Evolutionary conservation across 352 stramenopile genomes (phyloP).

Genomic region (Phytophthora brassicae): DNA sequence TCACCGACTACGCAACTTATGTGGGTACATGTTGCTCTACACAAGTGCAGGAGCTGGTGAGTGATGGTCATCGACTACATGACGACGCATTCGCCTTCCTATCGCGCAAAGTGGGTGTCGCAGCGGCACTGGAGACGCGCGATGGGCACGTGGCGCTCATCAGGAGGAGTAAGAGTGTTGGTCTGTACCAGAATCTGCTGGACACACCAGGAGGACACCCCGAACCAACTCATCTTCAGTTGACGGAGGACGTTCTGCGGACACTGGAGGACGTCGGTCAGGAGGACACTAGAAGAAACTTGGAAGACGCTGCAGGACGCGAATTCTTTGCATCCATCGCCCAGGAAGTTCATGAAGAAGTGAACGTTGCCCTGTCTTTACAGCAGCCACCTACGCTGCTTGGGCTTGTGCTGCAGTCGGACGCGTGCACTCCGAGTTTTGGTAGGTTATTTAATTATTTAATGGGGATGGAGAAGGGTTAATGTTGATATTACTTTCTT

Average conservation of each 20-base stretch:
- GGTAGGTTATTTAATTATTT: conserved; percentile 29
- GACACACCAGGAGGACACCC: conserved; percentile 83
- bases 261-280: conserved; percentile 18
- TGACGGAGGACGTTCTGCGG: conserved; percentile 36
- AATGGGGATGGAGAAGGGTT: background rate
- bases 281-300: background rate
- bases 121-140: conserved; percentile 60
- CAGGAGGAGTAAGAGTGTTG: conserved; percentile 60
- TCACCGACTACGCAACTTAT: conserved; percentile 81
- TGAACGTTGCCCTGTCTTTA: conserved; percentile 53
- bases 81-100: conserved; percentile 54
- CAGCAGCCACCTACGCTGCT: conserved; percentile 59
- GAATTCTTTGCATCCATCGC: conserved; percentile 77
- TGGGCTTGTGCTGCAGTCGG: conserved; percentile 66
- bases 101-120: conserved; percentile 81
- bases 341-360: conserved; percentile 77
- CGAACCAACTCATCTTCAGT: conserved; percentile 49
- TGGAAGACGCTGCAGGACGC: conserved; percentile 35
- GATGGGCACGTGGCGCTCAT: conserved; percentile 71
- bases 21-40: conserved; percentile 70
- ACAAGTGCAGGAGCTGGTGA: conserved; percentile 35
- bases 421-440: conserved; percentile 79
- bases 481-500: conserved; percentile 1
- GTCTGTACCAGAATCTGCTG: conserved; percentile 70
- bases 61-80: conserved; percentile 29